Conservation (phyloP, 1,139 yeast species). For the Petasospora fabianii region DNA sequence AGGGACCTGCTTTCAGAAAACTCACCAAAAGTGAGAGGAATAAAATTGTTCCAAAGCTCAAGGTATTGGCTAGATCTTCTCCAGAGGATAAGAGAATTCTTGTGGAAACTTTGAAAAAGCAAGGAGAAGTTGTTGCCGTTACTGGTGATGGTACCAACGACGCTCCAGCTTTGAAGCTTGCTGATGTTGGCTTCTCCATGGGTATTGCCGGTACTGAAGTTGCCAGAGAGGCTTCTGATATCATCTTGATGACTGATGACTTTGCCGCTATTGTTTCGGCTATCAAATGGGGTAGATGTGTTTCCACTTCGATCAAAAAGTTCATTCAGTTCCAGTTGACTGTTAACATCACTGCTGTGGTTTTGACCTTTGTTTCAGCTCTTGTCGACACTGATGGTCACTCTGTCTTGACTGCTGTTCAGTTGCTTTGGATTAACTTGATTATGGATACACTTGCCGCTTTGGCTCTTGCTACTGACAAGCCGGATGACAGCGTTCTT, state of each 20-base stretch:
- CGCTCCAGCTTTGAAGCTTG: slow-evolving; percentile 90
- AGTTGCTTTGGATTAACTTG: slow-evolving; percentile 92
- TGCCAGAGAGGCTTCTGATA: slow-evolving; percentile 94
- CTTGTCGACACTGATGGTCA: slow-evolving; percentile 74
- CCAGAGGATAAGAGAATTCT: slow-evolving; percentile 91
- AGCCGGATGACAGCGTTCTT: slow-evolving; percentile 79
- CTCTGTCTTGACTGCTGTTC: slow-evolving; percentile 95
- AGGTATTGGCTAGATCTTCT: slow-evolving; percentile 88
- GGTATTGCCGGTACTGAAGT: slow-evolving; percentile 93
- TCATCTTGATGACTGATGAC: slow-evolving; percentile 91
- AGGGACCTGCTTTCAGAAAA: slow-evolving; percentile 85
- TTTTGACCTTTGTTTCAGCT: slow-evolving; percentile 89
- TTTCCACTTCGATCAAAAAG: slow-evolving; percentile 88
- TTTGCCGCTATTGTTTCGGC: slow-evolving; percentile 94
- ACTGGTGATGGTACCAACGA: slow-evolving; percentile 98
- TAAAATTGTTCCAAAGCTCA: slow-evolving; percentile 62
- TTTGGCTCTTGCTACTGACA: slow-evolving; percentile 94
- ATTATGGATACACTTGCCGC: slow-evolving; percentile 99
- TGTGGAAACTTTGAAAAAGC: slow-evolving; percentile 74
- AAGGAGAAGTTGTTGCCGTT: slow-evolving; percentile 95
- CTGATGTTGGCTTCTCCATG: slow-evolving; percentile 94
- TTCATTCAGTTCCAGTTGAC: slow-evolving; percentile 95
- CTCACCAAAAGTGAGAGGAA: slow-evolving; percentile 56
- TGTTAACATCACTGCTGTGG: slow-evolving; percentile 92
- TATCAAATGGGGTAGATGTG: slow-evolving; percentile 99